These are phyloP conservation scores for Favolaschia claudopus DNA, from an alignment of 768 basidiomycete species.

Conservation along the genomic window DNA sequence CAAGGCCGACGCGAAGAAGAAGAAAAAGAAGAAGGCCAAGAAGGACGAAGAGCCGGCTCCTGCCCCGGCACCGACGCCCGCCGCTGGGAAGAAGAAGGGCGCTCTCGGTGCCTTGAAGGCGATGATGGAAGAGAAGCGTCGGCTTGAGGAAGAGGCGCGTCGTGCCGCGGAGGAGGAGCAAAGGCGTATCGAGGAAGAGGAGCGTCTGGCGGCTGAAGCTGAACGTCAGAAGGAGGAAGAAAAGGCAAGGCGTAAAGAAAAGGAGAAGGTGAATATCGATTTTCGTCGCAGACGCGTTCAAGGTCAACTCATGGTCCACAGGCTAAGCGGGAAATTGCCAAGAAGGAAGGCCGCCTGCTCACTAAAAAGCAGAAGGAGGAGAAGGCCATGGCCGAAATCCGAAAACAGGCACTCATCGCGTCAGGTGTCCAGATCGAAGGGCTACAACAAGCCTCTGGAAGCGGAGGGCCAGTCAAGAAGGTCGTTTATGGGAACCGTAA, in stretches of 20 bases:
- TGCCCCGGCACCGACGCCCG: slow-evolving; percentile 43
- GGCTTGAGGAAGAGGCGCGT: slow-evolving; percentile 84
- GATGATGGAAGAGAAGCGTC: slow-evolving; percentile 91
- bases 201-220: slow-evolving; percentile 79
- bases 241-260: slow-evolving; percentile 85
- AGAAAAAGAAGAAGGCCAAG: slow-evolving; percentile 88
- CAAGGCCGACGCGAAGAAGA: slow-evolving; percentile 72
- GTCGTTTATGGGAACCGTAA: slow-evolving; percentile 86
- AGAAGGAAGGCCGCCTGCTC: slow-evolving; percentile 92
- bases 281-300: not conserved
- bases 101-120: slow-evolving; percentile 87
- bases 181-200: slow-evolving; percentile 88
- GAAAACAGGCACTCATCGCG: slow-evolving; percentile 88
- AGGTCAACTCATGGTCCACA: slow-evolving; percentile 38
- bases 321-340: slow-evolving; percentile 89
- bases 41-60: slow-evolving; percentile 60
- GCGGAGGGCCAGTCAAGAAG: slow-evolving; percentile 64
- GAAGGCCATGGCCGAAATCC: slow-evolving; percentile 86
- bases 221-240: slow-evolving; percentile 80
- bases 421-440: slow-evolving; percentile 93
- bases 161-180: slow-evolving; percentile 79
- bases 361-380: slow-evolving; percentile 99
- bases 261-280: slow-evolving; percentile 72
- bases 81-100: slow-evolving; percentile 73
- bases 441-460: slow-evolving; percentile 65